Base-by-base conservation (phyloP, 23 red algal species). In the Gracilaria caudata region DNA sequence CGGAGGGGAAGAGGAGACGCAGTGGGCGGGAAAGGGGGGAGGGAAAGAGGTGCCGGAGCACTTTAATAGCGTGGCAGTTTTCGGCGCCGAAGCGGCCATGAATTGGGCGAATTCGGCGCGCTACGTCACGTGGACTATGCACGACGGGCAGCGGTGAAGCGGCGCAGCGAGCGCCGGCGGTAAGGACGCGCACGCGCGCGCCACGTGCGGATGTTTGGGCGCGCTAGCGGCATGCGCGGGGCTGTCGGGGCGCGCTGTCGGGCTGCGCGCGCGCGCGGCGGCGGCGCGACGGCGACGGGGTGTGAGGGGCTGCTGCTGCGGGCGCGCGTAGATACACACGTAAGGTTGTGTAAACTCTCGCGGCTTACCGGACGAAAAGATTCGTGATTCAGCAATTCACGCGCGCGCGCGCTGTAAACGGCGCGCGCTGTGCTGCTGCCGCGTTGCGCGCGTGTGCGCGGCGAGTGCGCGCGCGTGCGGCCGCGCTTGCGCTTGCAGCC, bases 121-220 rank as follows among this genome's bases (percentile, higher is more conserved):
- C 37, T 75, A 75, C 70, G 70, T 75, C 70, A 75, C 70, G 70
- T 75, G 70, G 70, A 75, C 39, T 29, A 40, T 75, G 70, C 61
- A 36, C 61, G 61, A 66, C 61, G 30, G 61, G 30, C 61, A 66
- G 61, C 61, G 61, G 10, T 25, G 24, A 5, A 25, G 23, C 4
- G 4, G 57, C 57, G 57, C 57, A 61, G 57, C 57, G 26, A 30
- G 57, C 57, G 57, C n/a, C 57, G 24, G 57, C 57, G 57, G 8
- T 4, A 2, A 9, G n/a, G 24, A 30, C 23, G 23, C 24, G 24
- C 57, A 30, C 57, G 57, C 57, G 57, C 57, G 16, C 57, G 57
- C 57, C 57, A 61, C 57, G 57, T 61, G 57, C 57, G 57, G 43
- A 45, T 11, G 43, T 11, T 4, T 45, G 6, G 6, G 43, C 43